These are phyloP conservation scores for Scheffersomyces titani DNA, from an alignment of 1,139 yeast genomes.

Conservation along the genomic window DNA sequence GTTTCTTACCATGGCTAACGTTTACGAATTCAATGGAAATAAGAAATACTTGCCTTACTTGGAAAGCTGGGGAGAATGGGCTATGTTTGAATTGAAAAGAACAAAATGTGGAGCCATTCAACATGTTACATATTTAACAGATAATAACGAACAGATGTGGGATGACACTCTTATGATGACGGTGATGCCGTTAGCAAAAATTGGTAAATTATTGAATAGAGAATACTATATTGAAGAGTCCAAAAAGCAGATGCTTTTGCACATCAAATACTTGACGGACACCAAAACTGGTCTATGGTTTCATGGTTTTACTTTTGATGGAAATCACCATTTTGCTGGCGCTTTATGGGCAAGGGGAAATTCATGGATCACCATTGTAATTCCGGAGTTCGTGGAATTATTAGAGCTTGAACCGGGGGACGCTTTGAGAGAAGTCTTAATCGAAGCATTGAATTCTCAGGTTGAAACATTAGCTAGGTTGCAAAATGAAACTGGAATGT, in stretches of 20 bases:
- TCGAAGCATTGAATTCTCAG: conserved; percentile 29
- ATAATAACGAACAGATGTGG: conserved; percentile 33
- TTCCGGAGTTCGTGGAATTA: conserved; percentile 33
- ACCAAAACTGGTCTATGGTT: conserved; percentile 29
- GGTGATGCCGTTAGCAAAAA: conserved; percentile 34
- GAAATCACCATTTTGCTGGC: conserved; percentile 29
- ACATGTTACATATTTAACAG: conserved; percentile 32
- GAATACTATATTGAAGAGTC: conserved; percentile 32
- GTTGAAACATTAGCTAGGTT: conserved; percentile 21
- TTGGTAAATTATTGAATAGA: conserved; percentile 26
- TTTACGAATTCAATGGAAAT: conserved; percentile 24
- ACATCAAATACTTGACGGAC: conserved; percentile 30
- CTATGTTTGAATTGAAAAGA: conserved; percentile 26
- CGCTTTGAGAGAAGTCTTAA: conserved; percentile 21
- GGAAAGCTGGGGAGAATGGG: conserved; percentile 38
- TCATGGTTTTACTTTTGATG: conserved; percentile 34
- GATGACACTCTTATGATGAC: conserved; percentile 40
- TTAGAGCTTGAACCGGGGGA: conserved; percentile 25
- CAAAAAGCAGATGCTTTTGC: conserved; percentile 32
- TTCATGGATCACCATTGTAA: conserved; percentile 36
- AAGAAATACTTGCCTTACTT: conserved; percentile 25
- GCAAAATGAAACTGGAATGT: conserved; percentile 29
- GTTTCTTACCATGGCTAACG: conserved; percentile 27
- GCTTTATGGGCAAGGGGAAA: conserved; percentile 41
- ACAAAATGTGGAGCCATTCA: conserved; percentile 36